Percentiles rank a stretch among this genome's conserved stretches.
These are phyloP conservation scores for Cephalotrichum gorgonifer DNA, from an alignment of 2,329 filamentous ascomycete species.

Conservation along the genomic window DNA sequence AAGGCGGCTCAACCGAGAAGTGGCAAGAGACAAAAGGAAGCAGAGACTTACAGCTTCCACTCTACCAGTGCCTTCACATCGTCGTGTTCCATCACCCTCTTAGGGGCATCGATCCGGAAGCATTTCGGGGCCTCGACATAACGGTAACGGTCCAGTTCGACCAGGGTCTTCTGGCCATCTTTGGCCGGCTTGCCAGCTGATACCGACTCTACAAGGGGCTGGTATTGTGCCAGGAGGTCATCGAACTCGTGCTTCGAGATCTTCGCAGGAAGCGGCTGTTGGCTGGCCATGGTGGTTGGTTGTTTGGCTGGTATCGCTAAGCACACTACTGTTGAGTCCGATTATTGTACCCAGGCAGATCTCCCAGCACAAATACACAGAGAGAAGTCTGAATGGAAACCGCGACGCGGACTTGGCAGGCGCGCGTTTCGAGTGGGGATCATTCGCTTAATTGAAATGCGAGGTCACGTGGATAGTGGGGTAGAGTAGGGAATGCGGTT, in stretches of 20 bases:
- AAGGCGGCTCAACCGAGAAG: not conserved
- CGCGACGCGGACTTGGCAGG: not conserved
- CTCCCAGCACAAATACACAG: no score
- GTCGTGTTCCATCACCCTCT: constrained; percentile 36
- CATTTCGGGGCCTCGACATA: constrained; percentile 39
- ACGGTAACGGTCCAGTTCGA: constrained; percentile 49
- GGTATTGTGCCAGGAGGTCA: constrained; percentile 24
- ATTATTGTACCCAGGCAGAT: no score
- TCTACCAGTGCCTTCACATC: constrained; percentile 53
- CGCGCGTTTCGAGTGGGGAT: not conserved
- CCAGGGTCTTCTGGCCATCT: constrained; percentile 37
- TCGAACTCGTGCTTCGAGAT: constrained; percentile 24
- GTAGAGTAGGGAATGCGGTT: no score
- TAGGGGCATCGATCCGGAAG: constrained; percentile 27
- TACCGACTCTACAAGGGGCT: constrained; percentile 27
- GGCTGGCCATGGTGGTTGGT: not conserved
- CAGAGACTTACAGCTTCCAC: constrained; percentile 56
- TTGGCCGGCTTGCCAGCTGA: constrained; percentile 39
- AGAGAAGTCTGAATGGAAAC: no score
- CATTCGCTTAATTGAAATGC: not conserved
- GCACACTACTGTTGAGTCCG: no score
- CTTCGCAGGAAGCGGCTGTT: not conserved
- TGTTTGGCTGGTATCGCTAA: no score
- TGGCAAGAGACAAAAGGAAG: constrained; percentile 1
- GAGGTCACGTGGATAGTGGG: not conserved